Evolutionary conservation across 208 protist species (phyloP).

Genomic region (Phytomonas sp.): DNA sequence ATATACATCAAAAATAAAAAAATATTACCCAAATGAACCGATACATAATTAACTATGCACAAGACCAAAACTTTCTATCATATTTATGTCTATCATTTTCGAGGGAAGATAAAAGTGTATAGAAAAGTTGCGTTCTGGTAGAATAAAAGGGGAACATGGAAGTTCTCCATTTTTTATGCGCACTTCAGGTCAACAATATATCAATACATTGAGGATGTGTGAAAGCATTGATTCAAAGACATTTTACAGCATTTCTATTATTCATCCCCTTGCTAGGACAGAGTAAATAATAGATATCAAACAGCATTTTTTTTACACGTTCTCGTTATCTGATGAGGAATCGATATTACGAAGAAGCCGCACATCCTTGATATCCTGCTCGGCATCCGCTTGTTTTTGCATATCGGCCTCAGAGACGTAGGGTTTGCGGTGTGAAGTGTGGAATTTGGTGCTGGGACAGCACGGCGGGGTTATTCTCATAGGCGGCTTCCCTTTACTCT

Average conservation of each 20-base stretch:
- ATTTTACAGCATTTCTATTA: background rate
- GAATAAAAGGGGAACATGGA: background rate
- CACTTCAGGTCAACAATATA: too few species aligned
- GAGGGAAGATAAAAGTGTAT: background rate
- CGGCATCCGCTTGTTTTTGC: background rate
- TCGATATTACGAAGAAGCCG: background rate
- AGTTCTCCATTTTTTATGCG: too few species aligned
- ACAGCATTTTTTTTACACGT: too few species aligned
- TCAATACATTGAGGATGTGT: too few species aligned
- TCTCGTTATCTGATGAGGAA: background rate
- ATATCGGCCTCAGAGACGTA: background rate
- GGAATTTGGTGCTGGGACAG: background rate
- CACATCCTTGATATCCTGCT: background rate
- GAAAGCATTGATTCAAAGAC: slow-evolving; percentile 3
- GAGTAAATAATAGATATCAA: background rate
- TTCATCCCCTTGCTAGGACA: background rate
- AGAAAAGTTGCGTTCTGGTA: background rate
- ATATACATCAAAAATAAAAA: background rate
- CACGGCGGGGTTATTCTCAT: too few species aligned
- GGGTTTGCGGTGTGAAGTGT: too few species aligned
- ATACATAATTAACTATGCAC: background rate
- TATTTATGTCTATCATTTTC: background rate
- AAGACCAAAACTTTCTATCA: background rate
- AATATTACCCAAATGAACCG: background rate
- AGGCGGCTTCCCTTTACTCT: too few species aligned